Base-by-base conservation (phyloP, 2,329 filamentous ascomycete species). In the Xylariaceae sp. region DNA sequence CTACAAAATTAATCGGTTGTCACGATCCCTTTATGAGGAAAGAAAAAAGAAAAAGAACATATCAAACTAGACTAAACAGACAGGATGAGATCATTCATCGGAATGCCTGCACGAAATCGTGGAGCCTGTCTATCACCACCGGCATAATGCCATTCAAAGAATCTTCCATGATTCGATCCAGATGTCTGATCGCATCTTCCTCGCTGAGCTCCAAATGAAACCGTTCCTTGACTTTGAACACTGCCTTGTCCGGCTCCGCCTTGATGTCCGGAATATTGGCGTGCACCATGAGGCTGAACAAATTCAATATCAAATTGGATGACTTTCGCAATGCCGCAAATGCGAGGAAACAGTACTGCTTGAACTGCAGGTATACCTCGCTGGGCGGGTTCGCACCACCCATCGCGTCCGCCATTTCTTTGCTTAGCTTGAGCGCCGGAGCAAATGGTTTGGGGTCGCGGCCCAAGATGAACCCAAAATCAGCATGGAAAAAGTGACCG, bases 321-420 rank as follows among this genome's bases (percentile, higher is more conserved):
- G 87, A 91, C 73, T 97, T 96, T 59, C 94, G 85, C 49, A 99
- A 78, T 0, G 94, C 92, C 1, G 89, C 90, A 75, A 96, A 99
- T 0, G 94, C 91, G 2, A 96, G 89, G 75, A 96, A 97, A 73
- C 92, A 96, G 74, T 97, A 96, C 68, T 95, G 90, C 72, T 94
- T 94, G 76, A 99, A 99, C 56, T 88, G 84, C 49, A 87, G 80
- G 73, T 96, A 99, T 63, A 95, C 88, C 18, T 89, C 84, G 60
- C 71, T 72, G 0, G 71, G 69, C 2, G 89, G 91, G 39, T 83
- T 82, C 6, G 87, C 82, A 10, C 94, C 94, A 47, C 95, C 95
- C 91, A 99, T 97, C 63, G 92, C 94, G 69, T 99, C 94, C 2
- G 97, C 90, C 94, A 99, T 99, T 71, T 99, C 93, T 67, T 92